Evolutionary conservation across 2,329 filamentous ascomycete genomes (phyloP), one percentile per base, ranked within the genome.

Genomic region (Xylariaceae sp.): DNA sequence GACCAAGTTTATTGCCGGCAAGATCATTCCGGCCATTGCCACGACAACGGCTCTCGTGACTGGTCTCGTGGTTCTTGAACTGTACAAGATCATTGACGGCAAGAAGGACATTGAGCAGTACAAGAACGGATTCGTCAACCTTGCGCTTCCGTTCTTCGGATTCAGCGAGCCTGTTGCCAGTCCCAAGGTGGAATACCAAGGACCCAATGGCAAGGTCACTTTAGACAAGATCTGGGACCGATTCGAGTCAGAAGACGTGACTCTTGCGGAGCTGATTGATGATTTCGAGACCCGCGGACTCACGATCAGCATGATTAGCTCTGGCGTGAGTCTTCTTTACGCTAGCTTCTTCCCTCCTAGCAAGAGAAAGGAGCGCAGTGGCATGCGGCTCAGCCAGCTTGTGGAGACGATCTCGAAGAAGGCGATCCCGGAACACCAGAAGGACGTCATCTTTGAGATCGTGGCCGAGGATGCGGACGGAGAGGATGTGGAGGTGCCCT

Each of bases 1-100:
- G 86, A 99, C 93, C 63, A 99, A 99, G 80, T 97, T 99, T 76
- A 99, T 99, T 73, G 95, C 94, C 37, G 94, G 94, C 74, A 99
- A 99, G 84, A 99, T 99, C 68, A 99, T 99, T 66, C 94, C 94
- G 18, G 94, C 94, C 51, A 99, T 99, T 74, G 94, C 94, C 50
- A 99, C 94, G 2, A 97, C 94, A 0, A 99, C 94, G 2, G 93
- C 94, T 2, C 80, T 99, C 59, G 93, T 97, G 10, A 99, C 94
- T 2, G 94, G 94, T 60, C 82, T 99, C 51, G 92, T 99, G 56
- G 83, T 95, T 13, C 79, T 99, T 51, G 94, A 99, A 78, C 78
- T 97, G 52, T 97, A 90, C 87, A 99, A 99, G 85, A 84, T 99
- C 64, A 81, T 99, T 51, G 94, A 97, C 71, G 93, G 92, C 72